Percentiles rank a stretch among this genome's conserved stretches.
Evolutionary conservation across 805 yeast species (phyloP).

Genomic region (Citeromyces nyonsensis): DNA sequence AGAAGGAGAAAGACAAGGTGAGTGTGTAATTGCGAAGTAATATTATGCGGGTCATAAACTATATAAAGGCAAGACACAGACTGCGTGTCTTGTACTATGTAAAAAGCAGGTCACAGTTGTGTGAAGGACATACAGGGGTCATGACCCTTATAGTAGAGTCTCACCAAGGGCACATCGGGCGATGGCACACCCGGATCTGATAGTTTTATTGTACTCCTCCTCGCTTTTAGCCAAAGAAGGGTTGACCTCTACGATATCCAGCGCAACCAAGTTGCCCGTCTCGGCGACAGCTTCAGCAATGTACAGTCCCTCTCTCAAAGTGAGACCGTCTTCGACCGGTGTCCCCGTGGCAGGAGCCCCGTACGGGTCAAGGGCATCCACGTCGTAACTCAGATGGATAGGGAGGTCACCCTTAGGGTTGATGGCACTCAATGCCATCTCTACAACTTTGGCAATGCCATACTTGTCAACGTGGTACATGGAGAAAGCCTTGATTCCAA

Average conservation of each 20-base stretch:
- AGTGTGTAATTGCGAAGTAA: too few relatives aligned
- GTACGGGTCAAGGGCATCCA: conserved; percentile 91
- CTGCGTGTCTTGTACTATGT: too few relatives aligned
- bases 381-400: conserved; percentile 85
- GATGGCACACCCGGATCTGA: conserved; percentile 78
- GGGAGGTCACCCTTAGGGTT: conserved; percentile 62
- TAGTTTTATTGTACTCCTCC: conserved; percentile 66
- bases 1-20: too few relatives aligned
- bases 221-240: conserved; percentile 77
- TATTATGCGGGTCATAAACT: too few relatives aligned
- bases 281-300: conserved; percentile 85
- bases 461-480: conserved; percentile 94
- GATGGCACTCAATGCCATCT: conserved; percentile 72
- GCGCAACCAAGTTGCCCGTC: conserved; percentile 73
- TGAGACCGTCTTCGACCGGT: conserved; percentile 90
- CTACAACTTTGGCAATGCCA: conserved; percentile 84
- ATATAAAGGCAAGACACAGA: too few relatives aligned
- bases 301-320: conserved; percentile 88
- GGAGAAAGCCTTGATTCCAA: conserved; percentile 71
- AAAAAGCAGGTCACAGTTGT: too few relatives aligned
- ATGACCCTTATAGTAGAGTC: conserved; percentile 49
- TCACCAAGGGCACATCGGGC: conserved; percentile 94
- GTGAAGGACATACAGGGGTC: too few relatives aligned
- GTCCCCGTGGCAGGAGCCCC: conserved; percentile 97
- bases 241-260: conserved; percentile 90